Conservation (phyloP, 2,329 filamentous ascomycete genomes). For the Sporothrix euskadiensis region DNA sequence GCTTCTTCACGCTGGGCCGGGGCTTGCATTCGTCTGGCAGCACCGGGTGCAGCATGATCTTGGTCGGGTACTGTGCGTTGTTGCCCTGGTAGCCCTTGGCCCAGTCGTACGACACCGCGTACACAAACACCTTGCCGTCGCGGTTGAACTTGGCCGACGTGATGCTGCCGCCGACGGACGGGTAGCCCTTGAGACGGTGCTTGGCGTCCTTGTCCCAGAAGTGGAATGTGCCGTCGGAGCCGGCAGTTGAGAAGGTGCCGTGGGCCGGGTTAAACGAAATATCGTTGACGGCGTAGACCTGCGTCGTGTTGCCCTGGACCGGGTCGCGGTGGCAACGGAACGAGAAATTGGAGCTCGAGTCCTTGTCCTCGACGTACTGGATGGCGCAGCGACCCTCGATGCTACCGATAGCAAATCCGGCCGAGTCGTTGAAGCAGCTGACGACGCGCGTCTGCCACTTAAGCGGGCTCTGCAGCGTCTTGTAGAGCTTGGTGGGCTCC, state of each 20-base stretch:
- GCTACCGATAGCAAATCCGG: slow-evolving; percentile 90
- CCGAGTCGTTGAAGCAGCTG: slow-evolving; percentile 89
- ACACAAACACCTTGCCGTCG: slow-evolving; percentile 79
- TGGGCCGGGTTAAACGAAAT: slow-evolving; percentile 97
- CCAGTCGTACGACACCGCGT: slow-evolving; percentile 96
- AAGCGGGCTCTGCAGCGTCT: slow-evolving; percentile 90
- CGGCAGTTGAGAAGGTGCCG: slow-evolving; percentile 97
- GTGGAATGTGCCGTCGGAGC: slow-evolving; percentile 93
- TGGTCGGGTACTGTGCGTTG: slow-evolving; percentile 70
- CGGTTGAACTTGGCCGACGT: slow-evolving; percentile 89
- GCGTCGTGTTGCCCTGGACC: slow-evolving; percentile 72
- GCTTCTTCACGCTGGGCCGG: slow-evolving; percentile 60
- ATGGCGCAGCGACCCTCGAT: slow-evolving; percentile 98
- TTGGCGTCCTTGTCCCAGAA: slow-evolving; percentile 95
- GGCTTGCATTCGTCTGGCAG: slow-evolving; percentile 63
- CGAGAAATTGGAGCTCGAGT: slow-evolving; percentile 89
- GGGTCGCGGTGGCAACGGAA: slow-evolving; percentile 98
- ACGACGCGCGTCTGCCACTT: slow-evolving; percentile 98
- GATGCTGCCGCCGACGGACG: slow-evolving; percentile 81
- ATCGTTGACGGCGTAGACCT: slow-evolving; percentile 92
- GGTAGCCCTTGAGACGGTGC: slow-evolving; percentile 86
- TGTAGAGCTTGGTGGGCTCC: slow-evolving; percentile 88
- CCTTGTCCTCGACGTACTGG: slow-evolving; percentile 97
- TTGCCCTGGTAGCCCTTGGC: slow-evolving; percentile 92
- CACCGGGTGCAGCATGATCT: slow-evolving; percentile 83